Base-by-base conservation (phyloP, 2,329 filamentous ascomycete genomes). In the Aspergillus neoniger region DNA sequence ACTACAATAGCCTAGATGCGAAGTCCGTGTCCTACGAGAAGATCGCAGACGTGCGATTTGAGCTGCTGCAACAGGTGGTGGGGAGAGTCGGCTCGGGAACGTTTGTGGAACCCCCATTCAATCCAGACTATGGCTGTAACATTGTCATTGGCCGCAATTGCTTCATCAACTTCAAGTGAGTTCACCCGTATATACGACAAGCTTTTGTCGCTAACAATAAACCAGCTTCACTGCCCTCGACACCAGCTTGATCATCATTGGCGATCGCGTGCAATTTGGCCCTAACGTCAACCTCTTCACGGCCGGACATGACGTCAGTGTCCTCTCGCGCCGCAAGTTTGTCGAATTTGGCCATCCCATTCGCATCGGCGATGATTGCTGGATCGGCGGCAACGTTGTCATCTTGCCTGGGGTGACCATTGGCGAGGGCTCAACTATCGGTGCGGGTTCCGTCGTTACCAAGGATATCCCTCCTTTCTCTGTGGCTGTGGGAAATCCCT, bases 141-240 rank as follows among this genome's bases (percentile, higher is more conserved):
- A 65, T 72, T 9, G 30, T 55, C 1, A 72, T 75, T 12, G 73
- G 74, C 6, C 62, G 61, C 17, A 65, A 74, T 19, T 72, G 68
- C 47, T 75, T 73, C 58, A 60, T 74, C 19, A 75, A 76, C 43
- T 76, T 70, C 64, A 70, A 70, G 73, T 74, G 8, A 54, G 66
- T 64, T 15, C 48, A 3, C 14, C 36, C 3, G 14, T 36, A 5
- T 21, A 30, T 2, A 4, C 10, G 10, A 1, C 10, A 12, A 12
- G 28, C 9, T 12, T 30, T 30, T 12, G 10, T 10, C 28, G 10
- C 30, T 49, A 21, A 57, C 10, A 15, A 3, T 25, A 12, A 12
- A 3, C 8, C 69, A 91, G 89, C 66, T 80, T 85, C 19, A 76
- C 80, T 0, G 81, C 85, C 28, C 71, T 86, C 9, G 84, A 86